phyloP scores from a whole-genome alignment of 179 eudicot species.

The Vitellaria paradoxa region DNA sequence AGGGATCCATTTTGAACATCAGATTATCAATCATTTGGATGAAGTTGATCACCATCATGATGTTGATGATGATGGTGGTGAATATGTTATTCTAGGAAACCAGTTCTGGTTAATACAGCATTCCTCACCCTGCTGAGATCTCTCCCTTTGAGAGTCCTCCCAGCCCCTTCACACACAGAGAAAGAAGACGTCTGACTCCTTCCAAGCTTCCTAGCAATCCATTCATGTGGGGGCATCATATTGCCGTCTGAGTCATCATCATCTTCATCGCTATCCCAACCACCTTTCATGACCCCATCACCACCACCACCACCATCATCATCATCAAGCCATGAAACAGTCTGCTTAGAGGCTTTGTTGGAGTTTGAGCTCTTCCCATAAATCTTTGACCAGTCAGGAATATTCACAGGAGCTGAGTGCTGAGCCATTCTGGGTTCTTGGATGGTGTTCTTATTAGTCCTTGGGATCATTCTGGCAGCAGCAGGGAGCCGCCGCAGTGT shows the following conservation, averaged over 20 bases:
- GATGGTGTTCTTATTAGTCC: constrained; percentile 14
- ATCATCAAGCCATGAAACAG: constrained; percentile 20
- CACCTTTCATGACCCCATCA: constrained; percentile 13
- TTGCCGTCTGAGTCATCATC: constrained; percentile 25
- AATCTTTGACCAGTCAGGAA: constrained; percentile 84
- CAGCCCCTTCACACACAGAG: constrained; percentile 88
- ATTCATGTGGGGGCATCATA: constrained; percentile 71
- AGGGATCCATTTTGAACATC: background rate
- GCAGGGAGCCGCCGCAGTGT: constrained; percentile 38
- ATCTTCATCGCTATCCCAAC: constrained; percentile 26
- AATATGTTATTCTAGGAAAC: constrained; percentile 42
- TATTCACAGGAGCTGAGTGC: constrained; percentile 65
- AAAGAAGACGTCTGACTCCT: constrained; percentile 49
- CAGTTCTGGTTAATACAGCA: constrained; percentile 70
- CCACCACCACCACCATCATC: constrained; percentile 11
- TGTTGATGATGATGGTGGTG: background rate
- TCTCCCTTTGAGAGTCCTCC: constrained; percentile 85
- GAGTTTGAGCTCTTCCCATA: constrained; percentile 39
- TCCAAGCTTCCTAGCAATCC: constrained; percentile 62
- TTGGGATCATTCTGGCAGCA: constrained; percentile 62
- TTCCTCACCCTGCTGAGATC: constrained; percentile 78
- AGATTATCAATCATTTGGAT: constrained; percentile 14
- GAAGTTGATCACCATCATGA: constrained; percentile 4
- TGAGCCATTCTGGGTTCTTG: constrained; percentile 28
- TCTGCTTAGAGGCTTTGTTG: constrained; percentile 11